Percentiles rank a stretch among this genome's conserved stretches.
These are phyloP conservation scores for Vaccinium darrowii DNA, from an alignment of 148 eudicot genomes.

Conservation along the genomic window DNA sequence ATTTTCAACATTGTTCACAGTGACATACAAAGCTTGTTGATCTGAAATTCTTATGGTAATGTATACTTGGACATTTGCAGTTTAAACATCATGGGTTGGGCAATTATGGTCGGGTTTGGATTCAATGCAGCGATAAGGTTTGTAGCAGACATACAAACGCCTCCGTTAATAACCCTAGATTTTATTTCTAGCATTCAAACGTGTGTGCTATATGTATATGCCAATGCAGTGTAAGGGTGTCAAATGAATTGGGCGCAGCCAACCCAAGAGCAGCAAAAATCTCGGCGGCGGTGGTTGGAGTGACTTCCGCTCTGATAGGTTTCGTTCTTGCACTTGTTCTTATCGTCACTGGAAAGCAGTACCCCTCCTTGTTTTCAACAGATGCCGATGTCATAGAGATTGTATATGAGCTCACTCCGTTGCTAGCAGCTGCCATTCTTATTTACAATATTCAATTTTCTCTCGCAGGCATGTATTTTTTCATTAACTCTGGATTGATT, in stretches of 20 bases:
- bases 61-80: conserved; percentile 28
- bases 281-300: conserved; percentile 35
- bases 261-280: conserved; percentile 48
- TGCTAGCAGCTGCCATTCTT: conserved; percentile 35
- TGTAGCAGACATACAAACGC: background rate
- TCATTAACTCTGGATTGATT: background rate
- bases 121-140: conserved; percentile 59
- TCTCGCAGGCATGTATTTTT: conserved; percentile 40
- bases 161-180: background rate
- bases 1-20: no score
- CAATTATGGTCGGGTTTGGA: conserved; percentile 37
- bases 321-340: conserved; percentile 26
- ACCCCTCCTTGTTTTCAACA: conserved; percentile 38
- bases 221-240: conserved; percentile 49
- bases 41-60: background rate
- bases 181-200: background rate
- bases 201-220: background rate
- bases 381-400: conserved; percentile 34
- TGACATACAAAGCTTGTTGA: no score
- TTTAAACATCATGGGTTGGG: conserved; percentile 55
- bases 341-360: conserved; percentile 22
- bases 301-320: conserved; percentile 32
- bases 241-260: conserved; percentile 55
- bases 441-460: conserved; percentile 44
- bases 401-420: conserved; percentile 45